Conservation (phyloP, 202 grass and related monocot genomes). For the Panicum virgatum region DNA sequence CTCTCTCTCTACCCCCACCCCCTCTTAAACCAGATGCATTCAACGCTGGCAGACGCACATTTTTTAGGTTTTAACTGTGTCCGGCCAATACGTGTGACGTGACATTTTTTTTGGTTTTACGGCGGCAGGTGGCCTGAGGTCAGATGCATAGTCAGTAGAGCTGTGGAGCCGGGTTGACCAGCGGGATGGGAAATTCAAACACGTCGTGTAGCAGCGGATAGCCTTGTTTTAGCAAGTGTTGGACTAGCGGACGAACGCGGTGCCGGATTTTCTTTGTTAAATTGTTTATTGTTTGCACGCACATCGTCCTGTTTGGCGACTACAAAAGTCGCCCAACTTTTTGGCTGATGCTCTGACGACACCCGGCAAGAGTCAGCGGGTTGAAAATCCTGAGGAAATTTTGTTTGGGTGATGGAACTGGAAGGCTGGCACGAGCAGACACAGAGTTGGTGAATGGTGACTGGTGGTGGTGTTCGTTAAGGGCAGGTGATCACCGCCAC, state of each 20-base stretch:
- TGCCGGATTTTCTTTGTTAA: background rate
- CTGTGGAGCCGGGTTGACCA: background rate
- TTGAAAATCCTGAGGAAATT: background rate
- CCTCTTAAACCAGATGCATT: background rate
- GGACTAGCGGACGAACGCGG: background rate
- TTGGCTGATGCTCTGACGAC: background rate
- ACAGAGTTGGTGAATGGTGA: no score
- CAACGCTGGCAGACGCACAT: background rate
- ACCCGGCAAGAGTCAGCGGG: background rate
- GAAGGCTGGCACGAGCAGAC: no score
- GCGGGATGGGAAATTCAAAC: background rate
- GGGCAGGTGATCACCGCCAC: no score
- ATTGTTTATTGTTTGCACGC: background rate
- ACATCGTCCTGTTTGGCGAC: background rate
- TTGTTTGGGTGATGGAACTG: background rate
- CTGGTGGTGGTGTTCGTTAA: no score
- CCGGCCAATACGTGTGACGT: background rate
- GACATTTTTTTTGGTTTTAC: background rate
- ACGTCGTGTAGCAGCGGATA: background rate
- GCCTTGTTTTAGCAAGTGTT: background rate
- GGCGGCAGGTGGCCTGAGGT: background rate
- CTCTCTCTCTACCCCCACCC: background rate
- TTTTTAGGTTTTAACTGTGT: background rate
- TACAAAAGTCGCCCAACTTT: background rate
- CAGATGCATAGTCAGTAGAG: background rate